Conservation (phyloP, 768 basidiomycete genomes). For the Sistotremastrum niveocremeum region DNA sequence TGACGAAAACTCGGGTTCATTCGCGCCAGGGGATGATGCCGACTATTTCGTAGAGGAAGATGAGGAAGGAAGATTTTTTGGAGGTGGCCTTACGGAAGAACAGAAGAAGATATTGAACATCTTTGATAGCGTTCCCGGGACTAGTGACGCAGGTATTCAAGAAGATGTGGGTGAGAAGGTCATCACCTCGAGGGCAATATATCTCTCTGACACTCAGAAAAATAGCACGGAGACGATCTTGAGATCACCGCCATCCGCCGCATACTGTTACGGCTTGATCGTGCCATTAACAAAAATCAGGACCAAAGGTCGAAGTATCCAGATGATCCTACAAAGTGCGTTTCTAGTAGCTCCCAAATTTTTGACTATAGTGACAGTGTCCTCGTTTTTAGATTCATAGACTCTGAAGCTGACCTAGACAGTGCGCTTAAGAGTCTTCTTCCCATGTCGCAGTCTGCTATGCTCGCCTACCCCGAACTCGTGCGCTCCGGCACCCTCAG, state of each 20-base stretch:
- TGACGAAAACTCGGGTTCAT: constrained; percentile 25
- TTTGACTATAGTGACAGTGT: too few species aligned
- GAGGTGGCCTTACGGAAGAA: constrained; percentile 81
- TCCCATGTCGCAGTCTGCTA: constrained; percentile 77
- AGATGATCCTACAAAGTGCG: constrained; percentile 78
- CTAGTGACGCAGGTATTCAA: constrained; percentile 44
- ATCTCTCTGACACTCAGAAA: constrained; percentile 1
- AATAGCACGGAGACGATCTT: constrained; percentile 45
- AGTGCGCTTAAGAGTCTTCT: constrained; percentile 72
- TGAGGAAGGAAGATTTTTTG: constrained; percentile 85
- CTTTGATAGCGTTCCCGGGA: constrained; percentile 46
- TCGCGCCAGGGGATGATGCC: constrained; percentile 78
- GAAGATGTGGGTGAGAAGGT: constrained; percentile 45
- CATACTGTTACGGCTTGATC: constrained; percentile 69
- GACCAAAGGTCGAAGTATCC: constrained; percentile 94
- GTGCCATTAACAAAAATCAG: constrained; percentile 87
- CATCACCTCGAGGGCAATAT: not conserved
- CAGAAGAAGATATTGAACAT: constrained; percentile 95
- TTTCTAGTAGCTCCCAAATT: not conserved
- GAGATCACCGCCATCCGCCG: constrained; percentile 59
- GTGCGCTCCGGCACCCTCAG: constrained; percentile 59
- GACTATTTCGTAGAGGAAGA: constrained; percentile 89
- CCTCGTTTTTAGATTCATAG: constrained; percentile 66
- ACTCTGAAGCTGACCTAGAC: constrained; percentile 94
- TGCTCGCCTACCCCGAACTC: constrained; percentile 80